These are phyloP conservation scores for Neurospora cerealis DNA, from an alignment of 495 filamentous ascomycete genomes.

Conservation along the genomic window DNA sequence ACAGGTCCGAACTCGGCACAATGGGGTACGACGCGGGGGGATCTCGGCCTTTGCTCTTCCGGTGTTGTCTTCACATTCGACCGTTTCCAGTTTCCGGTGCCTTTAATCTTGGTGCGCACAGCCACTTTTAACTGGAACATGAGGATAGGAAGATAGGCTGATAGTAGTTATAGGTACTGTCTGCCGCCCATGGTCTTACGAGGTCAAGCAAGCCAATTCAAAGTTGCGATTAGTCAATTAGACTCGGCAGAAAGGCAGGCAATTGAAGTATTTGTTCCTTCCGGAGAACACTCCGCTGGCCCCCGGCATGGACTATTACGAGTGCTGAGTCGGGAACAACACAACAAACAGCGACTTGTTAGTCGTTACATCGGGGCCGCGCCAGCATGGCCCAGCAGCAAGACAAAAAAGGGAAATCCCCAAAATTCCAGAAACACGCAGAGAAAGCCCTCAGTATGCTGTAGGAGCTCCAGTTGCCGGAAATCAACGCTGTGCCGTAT, in stretches of 20 bases:
- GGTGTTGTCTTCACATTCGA: background rate
- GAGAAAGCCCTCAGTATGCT: background rate
- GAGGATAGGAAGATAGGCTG: background rate
- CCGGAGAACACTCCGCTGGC: background rate
- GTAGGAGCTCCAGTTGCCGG: background rate
- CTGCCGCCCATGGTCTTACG: background rate
- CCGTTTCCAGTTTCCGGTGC: background rate
- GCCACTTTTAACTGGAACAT: background rate
- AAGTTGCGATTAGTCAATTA: background rate
- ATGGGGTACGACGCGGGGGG: background rate
- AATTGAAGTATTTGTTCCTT: background rate
- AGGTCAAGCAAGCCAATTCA: background rate
- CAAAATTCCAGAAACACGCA: background rate
- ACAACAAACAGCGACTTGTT: background rate
- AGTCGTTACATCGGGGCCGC: background rate
- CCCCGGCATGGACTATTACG: background rate
- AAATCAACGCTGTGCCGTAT: background rate
- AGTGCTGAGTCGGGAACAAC: background rate
- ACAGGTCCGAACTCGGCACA: background rate
- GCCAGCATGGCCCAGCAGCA: background rate
- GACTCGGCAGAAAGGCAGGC: background rate
- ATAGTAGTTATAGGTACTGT: background rate
- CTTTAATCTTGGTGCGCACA: background rate
- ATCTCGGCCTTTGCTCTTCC: background rate
- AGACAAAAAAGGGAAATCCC: background rate